Percentiles rank a stretch among this genome's conserved stretches.
Conservation (phyloP, 2,329 filamentous ascomycete genomes). For the Metarhizium humberi region DNA sequence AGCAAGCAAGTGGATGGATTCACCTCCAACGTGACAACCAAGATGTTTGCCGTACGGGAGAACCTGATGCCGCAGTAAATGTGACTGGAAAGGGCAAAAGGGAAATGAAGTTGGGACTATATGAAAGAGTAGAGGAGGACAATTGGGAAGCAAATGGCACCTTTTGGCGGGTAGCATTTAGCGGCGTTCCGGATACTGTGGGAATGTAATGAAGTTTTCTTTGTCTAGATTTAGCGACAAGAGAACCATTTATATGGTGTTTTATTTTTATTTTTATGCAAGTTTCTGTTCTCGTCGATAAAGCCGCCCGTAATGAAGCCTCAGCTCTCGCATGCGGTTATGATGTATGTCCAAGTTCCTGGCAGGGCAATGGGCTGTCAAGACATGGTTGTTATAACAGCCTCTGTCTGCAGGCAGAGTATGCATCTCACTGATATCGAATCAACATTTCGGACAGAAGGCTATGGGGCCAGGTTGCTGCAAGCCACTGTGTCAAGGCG, state of each 20-base stretch:
- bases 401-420: too few species aligned
- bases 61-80: conserved; percentile 50
- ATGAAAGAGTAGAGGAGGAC: conserved; percentile 7
- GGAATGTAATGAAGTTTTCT: conserved; percentile 26
- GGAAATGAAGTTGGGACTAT: not conserved
- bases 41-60: conserved; percentile 94
- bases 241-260: conserved; percentile 13
- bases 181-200: conserved; percentile 30
- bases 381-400: too few species aligned
- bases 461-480: too few species aligned
- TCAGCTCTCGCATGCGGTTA: not conserved
- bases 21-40: conserved; percentile 80
- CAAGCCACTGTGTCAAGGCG: too few species aligned
- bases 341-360: too few species aligned
- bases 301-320: conserved; percentile 6
- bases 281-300: not conserved
- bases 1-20: conserved; percentile 95
- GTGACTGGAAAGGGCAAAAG: not conserved
- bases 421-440: too few species aligned
- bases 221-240: conserved; percentile 25
- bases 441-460: too few species aligned
- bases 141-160: conserved; percentile 17
- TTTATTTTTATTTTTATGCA: not conserved
- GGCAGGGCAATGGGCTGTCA: too few species aligned
- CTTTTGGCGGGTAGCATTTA: conserved; percentile 29